A percentile compares a stretch with the other conserved stretches of the same genome.
Conservation (phyloP, 352 stramenopile species). For the Phytophthora tubulina region DNA sequence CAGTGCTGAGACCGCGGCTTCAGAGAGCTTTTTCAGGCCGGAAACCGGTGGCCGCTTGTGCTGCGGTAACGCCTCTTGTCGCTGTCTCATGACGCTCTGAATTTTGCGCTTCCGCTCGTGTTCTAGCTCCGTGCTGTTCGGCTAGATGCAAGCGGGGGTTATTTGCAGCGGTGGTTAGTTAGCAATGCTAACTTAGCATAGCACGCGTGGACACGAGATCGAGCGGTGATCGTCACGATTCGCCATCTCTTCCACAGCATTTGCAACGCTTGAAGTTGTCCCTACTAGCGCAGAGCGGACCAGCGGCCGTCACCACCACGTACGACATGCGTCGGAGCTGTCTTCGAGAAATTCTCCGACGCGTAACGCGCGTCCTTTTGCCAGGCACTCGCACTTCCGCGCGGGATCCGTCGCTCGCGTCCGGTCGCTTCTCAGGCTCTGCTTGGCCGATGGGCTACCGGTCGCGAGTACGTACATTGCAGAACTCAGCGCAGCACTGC, state of each 20-base stretch:
- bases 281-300: background rate
- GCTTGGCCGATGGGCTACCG: slow-evolving; percentile 18
- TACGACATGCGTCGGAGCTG: slow-evolving; percentile 18
- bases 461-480: background rate
- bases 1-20: slow-evolving; percentile 17
- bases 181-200: background rate
- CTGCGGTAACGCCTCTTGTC: slow-evolving; percentile 19
- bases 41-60: slow-evolving; percentile 38
- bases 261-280: slow-evolving; percentile 41
- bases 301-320: slow-evolving; percentile 16
- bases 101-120: slow-evolving; percentile 20
- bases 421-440: slow-evolving; percentile 28
- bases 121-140: slow-evolving; percentile 12
- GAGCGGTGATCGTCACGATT: slow-evolving; percentile 16
- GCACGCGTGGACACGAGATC: slow-evolving; percentile 9
- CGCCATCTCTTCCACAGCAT: slow-evolving; percentile 22
- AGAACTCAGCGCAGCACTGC: background rate
- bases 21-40: slow-evolving; percentile 4
- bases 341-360: slow-evolving; percentile 39
- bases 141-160: background rate
- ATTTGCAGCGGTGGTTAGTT: background rate
- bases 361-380: slow-evolving; percentile 43
- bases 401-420: slow-evolving; percentile 24
- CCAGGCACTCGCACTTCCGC: slow-evolving; percentile 18
- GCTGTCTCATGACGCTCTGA: slow-evolving; percentile 37